Conservation (phyloP, 2,329 filamentous ascomycete species). For the Bipolaris cookei region DNA sequence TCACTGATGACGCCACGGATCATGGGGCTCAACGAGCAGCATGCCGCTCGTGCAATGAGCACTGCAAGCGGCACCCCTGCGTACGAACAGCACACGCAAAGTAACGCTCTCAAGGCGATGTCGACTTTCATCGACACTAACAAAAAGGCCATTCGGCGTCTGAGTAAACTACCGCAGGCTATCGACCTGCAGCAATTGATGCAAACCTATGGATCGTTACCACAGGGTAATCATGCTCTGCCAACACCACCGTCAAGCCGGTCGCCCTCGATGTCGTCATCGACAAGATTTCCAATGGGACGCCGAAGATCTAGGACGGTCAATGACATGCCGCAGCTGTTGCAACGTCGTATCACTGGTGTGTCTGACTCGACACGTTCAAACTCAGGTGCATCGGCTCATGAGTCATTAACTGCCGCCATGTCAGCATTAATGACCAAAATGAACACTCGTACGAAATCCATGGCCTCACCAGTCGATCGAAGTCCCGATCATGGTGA, state of each 20-base stretch:
- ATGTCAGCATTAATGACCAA: constrained; percentile 3
- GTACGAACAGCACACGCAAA: constrained; percentile 54
- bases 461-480: neutral
- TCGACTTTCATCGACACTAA: constrained; percentile 39
- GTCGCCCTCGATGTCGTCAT: constrained; percentile 4
- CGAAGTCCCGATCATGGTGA: neutral
- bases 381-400: neutral
- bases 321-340: constrained; percentile 3
- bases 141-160: constrained; percentile 14
- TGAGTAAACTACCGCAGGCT: neutral
- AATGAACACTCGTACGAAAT: neutral
- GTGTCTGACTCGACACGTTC: neutral
- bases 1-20: constrained; percentile 22
- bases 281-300: neutral
- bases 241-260: constrained; percentile 2
- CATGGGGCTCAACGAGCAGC: constrained; percentile 52
- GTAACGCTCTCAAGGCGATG: constrained; percentile 54
- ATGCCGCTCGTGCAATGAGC: constrained; percentile 48
- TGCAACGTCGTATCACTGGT: neutral
- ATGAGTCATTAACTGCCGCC: neutral
- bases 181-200: constrained; percentile 2
- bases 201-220: constrained; percentile 5
- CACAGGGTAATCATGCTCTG: constrained; percentile 1
- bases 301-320: constrained; percentile 6
- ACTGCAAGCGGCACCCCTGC: constrained; percentile 47